phyloP scores from a whole-genome alignment of 441 rosid genomes.

The Bocquillonia castaneifolia region DNA sequence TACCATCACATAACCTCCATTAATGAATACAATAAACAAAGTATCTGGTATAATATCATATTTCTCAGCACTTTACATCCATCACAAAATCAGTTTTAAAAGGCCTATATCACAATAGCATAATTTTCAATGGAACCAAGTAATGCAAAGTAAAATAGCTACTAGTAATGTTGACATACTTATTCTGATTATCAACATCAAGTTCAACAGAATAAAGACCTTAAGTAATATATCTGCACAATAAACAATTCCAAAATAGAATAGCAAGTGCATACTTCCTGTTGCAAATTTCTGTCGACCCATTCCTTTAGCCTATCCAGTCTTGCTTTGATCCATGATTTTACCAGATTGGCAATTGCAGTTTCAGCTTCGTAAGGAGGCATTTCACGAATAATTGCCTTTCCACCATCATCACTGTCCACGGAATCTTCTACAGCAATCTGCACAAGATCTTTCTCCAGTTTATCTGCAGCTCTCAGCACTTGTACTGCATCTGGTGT shows the following conservation, averaged over 20 bases:
- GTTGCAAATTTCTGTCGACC: constrained; percentile 84
- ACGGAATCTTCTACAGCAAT: constrained; percentile 98
- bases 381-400: constrained; percentile 96
- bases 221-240: constrained; percentile 2
- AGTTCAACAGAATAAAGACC: not conserved
- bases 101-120: not conserved
- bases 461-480: constrained; percentile 90
- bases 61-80: constrained; percentile 1
- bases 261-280: constrained; percentile 53
- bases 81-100: not conserved
- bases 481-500: constrained; percentile 90
- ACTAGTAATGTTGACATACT: not conserved
- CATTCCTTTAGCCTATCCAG: constrained; percentile 81
- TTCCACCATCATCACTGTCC: constrained; percentile 97
- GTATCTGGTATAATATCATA: not conserved
- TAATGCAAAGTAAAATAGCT: not conserved
- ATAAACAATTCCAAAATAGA: not conserved
- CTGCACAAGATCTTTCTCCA: constrained; percentile 96
- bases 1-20: constrained; percentile 2
- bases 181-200: not conserved
- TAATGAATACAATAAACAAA: not conserved
- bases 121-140: not conserved
- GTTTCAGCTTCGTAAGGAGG: constrained; percentile 92
- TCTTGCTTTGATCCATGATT: constrained; percentile 74
- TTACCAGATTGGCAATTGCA: constrained; percentile 82